phyloP scores from a whole-genome alignment of 2,329 filamentous ascomycete genomes.

The Aspergillus sp. region DNA sequence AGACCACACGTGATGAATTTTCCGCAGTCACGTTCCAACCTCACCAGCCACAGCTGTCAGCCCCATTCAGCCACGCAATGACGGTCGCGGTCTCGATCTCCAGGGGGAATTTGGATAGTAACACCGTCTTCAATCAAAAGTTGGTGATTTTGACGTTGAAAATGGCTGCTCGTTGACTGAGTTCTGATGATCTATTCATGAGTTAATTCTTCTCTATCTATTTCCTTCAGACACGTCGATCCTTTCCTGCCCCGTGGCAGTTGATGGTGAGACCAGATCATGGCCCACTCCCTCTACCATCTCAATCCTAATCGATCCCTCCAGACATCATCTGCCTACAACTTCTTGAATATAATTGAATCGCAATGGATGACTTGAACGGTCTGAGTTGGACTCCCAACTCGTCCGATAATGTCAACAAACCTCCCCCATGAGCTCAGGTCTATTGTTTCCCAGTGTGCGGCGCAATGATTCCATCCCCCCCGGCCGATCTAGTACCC shows the following conservation, averaged over 20 bases:
- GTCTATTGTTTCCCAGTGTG: constrained; percentile 29
- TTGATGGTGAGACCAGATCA: constrained; percentile 15
- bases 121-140: not conserved
- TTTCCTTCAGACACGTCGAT: too few species aligned
- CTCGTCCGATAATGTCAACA: constrained; percentile 26
- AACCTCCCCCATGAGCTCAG: constrained; percentile 34
- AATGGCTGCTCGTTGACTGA: too few species aligned
- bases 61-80: constrained; percentile 6
- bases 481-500: constrained; percentile 40
- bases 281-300: constrained; percentile 9
- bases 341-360: constrained; percentile 1
- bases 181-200: too few species aligned
- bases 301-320: constrained; percentile 15
- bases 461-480: constrained; percentile 26
- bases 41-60: not conserved
- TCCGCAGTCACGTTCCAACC: not conserved
- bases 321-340: constrained; percentile 11
- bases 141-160: too few species aligned
- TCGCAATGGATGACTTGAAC: constrained; percentile 44
- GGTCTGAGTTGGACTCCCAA: constrained; percentile 42
- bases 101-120: not conserved
- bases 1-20: too few species aligned
- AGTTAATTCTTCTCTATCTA: too few species aligned
- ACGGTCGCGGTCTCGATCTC: constrained; percentile 4
- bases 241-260: constrained; percentile 2